Conservation (phyloP, 805 yeast species). For the Teunomyces gatunensis region DNA sequence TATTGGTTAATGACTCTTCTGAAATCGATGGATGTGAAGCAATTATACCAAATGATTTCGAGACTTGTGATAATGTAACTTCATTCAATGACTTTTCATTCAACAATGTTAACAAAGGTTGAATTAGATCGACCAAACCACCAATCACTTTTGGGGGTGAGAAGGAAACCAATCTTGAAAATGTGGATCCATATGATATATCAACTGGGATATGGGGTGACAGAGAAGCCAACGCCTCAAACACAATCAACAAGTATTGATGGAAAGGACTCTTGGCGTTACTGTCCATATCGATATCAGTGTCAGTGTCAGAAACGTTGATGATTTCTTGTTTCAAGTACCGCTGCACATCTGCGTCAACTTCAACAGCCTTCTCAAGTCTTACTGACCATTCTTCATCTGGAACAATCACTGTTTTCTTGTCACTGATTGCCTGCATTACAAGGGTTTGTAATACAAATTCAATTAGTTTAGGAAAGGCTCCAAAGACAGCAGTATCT, state of each 20-base stretch:
- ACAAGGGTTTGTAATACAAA: slow-evolving; percentile 61
- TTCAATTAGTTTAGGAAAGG: slow-evolving; percentile 43
- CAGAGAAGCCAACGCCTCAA: slow-evolving; percentile 30
- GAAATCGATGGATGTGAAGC: slow-evolving; percentile 38
- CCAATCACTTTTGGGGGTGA: slow-evolving; percentile 27
- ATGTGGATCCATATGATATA: slow-evolving; percentile 29
- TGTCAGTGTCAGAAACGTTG: slow-evolving; percentile 15
- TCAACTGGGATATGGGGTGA: slow-evolving; percentile 15
- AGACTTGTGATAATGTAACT: slow-evolving; percentile 28
- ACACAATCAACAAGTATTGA: slow-evolving; percentile 28
- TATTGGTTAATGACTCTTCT: slow-evolving; percentile 4
- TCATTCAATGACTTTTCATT: slow-evolving; percentile 20
- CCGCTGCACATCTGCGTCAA: slow-evolving; percentile 51
- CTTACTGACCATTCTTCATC: slow-evolving; percentile 77
- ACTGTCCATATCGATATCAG: slow-evolving; percentile 11
- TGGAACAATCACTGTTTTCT: slow-evolving; percentile 53
- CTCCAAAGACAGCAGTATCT: slow-evolving; percentile 23
- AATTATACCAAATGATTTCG: slow-evolving; percentile 48
- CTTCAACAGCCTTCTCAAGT: slow-evolving; percentile 64
- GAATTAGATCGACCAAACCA: slow-evolving; percentile 14
- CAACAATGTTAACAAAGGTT: slow-evolving; percentile 24
- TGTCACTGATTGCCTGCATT: slow-evolving; percentile 58
- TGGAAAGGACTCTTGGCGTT: slow-evolving; percentile 10
- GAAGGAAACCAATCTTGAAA: slow-evolving; percentile 32
- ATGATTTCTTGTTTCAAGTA: slow-evolving; percentile 18